phyloP scores from a whole-genome alignment of 78 protist species.

The Dictyostelium capitatum region DNA sequence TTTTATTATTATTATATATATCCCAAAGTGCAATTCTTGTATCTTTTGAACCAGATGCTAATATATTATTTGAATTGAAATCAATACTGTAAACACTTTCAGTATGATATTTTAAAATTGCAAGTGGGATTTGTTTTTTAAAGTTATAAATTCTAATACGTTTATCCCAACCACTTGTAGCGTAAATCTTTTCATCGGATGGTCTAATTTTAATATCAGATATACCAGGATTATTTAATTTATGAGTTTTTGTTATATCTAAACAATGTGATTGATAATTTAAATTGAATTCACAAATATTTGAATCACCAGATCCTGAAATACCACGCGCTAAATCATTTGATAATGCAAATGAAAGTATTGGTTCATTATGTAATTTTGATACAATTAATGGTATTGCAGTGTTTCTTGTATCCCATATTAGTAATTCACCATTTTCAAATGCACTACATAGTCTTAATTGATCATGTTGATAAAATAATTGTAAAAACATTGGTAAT shows the following conservation, averaged over 20 bases:
- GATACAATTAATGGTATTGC: background rate
- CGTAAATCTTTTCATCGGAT: constrained; percentile 48
- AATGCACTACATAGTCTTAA: constrained; percentile 38
- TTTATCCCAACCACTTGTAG: constrained; percentile 76
- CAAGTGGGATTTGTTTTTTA: constrained; percentile 62
- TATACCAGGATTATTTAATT: constrained; percentile 43
- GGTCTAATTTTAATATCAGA: constrained; percentile 51
- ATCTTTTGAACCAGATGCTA: constrained; percentile 75
- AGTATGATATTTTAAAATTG: constrained; percentile 63
- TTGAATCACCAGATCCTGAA: constrained; percentile 48
- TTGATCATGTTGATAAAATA: background rate
- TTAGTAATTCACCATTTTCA: constrained; percentile 49
- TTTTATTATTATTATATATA: constrained; percentile 24
- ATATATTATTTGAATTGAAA: constrained; percentile 38
- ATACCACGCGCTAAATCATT: constrained; percentile 17
- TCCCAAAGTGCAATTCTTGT: constrained; percentile 70
- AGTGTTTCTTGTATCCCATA: constrained; percentile 65
- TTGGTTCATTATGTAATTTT: constrained; percentile 46
- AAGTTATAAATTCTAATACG: constrained; percentile 55
- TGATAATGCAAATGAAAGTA: constrained; percentile 38
- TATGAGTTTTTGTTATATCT: constrained; percentile 34
- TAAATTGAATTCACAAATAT: constrained; percentile 31
- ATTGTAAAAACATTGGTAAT: background rate
- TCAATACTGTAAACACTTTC: constrained; percentile 65
- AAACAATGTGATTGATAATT: constrained; percentile 38